phyloP scores from a whole-genome alignment of 2,329 filamentous ascomycete species.

The Chaetomiaceae sp. region DNA sequence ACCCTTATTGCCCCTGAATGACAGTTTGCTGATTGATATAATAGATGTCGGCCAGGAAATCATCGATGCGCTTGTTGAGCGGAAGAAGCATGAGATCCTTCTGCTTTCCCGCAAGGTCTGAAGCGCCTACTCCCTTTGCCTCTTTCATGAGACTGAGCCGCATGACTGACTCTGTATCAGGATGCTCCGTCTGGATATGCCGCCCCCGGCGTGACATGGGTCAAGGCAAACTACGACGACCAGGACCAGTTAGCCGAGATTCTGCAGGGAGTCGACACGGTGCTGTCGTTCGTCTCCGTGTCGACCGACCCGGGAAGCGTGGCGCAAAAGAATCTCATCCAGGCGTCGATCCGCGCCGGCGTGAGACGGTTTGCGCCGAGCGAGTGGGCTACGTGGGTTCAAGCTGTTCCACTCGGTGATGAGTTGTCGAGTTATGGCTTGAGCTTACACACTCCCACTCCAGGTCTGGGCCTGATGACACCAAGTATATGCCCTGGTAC shows the following conservation, averaged over 20 bases:
- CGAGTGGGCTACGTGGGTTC: constrained; percentile 24
- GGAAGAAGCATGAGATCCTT: constrained; percentile 14
- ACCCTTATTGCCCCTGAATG: too few species aligned
- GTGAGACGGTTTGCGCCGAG: constrained; percentile 29
- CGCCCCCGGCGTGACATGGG: constrained; percentile 6
- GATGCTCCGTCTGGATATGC: background rate
- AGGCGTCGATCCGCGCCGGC: constrained; percentile 24
- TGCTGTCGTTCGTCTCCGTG: constrained; percentile 27
- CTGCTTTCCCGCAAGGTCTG: constrained; percentile 17
- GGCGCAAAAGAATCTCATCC: constrained; percentile 27
- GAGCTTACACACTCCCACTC: too few species aligned
- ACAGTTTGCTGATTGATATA: background rate
- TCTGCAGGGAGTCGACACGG: constrained; percentile 25
- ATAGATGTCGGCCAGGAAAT: constrained; percentile 17
- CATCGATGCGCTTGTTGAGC: constrained; percentile 13
- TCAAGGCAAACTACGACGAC: constrained; percentile 22
- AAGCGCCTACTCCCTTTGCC: background rate
- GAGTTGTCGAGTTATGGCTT: too few species aligned
- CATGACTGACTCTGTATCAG: background rate
- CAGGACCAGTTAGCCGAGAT: constrained; percentile 17
- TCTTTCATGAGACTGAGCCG: background rate
- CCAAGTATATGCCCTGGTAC: constrained; percentile 22
- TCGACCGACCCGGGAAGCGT: constrained; percentile 21
- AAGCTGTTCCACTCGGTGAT: too few species aligned
- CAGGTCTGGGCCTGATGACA: too few species aligned